Percentiles rank a stretch among this genome's conserved stretches.
Evolutionary conservation across 192 early-diverging fungal genomes (phyloP).

Genomic region (Endogone sp.): DNA sequence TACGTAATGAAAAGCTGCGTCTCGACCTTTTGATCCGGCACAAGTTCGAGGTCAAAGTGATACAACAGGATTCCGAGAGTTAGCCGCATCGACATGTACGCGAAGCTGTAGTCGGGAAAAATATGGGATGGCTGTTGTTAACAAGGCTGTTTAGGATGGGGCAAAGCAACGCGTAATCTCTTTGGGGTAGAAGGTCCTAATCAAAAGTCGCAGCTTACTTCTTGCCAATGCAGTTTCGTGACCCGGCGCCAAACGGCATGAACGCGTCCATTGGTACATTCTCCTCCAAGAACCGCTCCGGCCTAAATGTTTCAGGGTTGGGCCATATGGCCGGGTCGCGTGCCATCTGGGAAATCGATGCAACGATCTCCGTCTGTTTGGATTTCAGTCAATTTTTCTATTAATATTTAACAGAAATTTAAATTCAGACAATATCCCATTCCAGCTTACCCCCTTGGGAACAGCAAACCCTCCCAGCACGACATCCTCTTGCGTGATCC

Average conservation of each 20-base stretch:
- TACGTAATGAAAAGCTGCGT: slow-evolving; percentile 36
- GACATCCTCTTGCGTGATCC: slow-evolving; percentile 13
- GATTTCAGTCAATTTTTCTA: too few relatives aligned
- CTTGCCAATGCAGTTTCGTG: slow-evolving; percentile 42
- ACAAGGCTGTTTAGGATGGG: too few relatives aligned
- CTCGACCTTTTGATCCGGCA: slow-evolving; percentile 28
- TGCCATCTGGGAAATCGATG: neutral
- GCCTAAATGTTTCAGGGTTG: slow-evolving; percentile 38
- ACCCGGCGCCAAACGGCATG: slow-evolving; percentile 30
- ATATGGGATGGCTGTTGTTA: too few relatives aligned
- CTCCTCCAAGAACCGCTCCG: slow-evolving; percentile 44
- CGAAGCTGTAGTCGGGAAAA: slow-evolving; percentile 28
- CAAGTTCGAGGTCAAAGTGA: slow-evolving; percentile 36
- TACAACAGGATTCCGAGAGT: slow-evolving; percentile 34
- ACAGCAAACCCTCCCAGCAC: slow-evolving; percentile 14
- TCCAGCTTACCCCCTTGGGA: slow-evolving; percentile 24
- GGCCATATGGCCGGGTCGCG: slow-evolving; percentile 13
- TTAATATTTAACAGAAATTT: too few relatives aligned
- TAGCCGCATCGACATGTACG: slow-evolving; percentile 45
- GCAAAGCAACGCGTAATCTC: too few relatives aligned
- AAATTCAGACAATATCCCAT: too few relatives aligned
- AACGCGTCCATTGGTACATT: slow-evolving; percentile 10
- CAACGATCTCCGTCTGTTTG: neutral
- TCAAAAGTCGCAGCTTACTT: slow-evolving; percentile 6
- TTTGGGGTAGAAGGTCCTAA: too few relatives aligned